phyloP scores from a whole-genome alignment of 140 eudicot species.

The Oenanthe javanica region DNA sequence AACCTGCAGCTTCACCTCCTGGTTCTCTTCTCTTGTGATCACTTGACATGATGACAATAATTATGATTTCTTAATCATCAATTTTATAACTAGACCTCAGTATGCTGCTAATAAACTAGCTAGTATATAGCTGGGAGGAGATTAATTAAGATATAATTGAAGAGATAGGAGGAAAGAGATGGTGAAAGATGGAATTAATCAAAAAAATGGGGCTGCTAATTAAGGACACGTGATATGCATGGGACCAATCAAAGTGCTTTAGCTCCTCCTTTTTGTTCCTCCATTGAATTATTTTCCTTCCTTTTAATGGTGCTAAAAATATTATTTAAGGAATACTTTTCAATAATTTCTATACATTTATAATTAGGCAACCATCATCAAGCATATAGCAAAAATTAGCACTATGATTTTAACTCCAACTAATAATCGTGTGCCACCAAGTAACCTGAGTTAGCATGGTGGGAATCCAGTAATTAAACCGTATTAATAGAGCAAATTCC shows the following conservation, averaged over 20 bases:
- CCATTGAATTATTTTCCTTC: conserved; percentile 46
- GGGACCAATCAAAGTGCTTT: conserved; percentile 83
- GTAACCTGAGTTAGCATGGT: not conserved
- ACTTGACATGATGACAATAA: conserved; percentile 24
- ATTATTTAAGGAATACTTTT: conserved; percentile 25
- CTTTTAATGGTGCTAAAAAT: conserved; percentile 52
- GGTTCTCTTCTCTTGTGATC: conserved; percentile 43
- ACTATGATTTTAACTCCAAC: not conserved
- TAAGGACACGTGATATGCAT: conserved; percentile 42
- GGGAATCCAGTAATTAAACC: not conserved
- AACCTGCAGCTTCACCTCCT: conserved; percentile 16
- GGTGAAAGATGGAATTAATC: conserved; percentile 28
- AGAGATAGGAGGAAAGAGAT: conserved; percentile 23
- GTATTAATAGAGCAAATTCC: not conserved
- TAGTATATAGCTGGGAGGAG: not conserved
- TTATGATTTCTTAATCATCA: not conserved
- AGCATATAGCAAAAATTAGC: not conserved
- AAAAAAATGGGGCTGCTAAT: conserved; percentile 45
- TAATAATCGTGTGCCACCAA: not conserved
- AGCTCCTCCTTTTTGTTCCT: conserved; percentile 43
- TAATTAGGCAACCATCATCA: not conserved
- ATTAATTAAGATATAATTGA: conserved; percentile 36
- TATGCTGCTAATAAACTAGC: not conserved
- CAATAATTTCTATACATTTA: not conserved
- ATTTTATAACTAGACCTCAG: not conserved